Evolutionary conservation across 108 stramenopile species (phyloP).

Genomic region (Pseudonitzschia pungens): DNA sequence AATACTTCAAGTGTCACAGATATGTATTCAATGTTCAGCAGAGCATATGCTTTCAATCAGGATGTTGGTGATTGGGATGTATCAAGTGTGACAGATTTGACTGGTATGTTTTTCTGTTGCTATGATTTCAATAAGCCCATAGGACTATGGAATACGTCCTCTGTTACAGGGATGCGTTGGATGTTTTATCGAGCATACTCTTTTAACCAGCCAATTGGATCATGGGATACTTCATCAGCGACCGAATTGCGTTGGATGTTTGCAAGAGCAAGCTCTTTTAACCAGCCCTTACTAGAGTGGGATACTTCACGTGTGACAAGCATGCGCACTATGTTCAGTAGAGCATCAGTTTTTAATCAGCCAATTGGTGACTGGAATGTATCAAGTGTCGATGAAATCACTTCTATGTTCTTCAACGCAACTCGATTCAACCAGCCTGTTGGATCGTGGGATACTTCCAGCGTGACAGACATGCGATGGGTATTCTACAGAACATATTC

Average conservation of each 20-base stretch:
- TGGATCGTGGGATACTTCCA: constrained; percentile 17
- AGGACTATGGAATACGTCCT: constrained; percentile 27
- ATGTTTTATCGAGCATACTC: constrained; percentile 34
- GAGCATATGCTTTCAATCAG: constrained; percentile 25
- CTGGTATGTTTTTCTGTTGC: constrained; percentile 33
- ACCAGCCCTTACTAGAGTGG: constrained; percentile 30
- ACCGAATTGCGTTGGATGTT: constrained; percentile 38
- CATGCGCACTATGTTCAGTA: constrained; percentile 22
- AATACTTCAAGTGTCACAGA: constrained; percentile 2
- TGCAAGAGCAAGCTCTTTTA: constrained; percentile 25
- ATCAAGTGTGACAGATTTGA: constrained; percentile 26
- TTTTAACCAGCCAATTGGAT: constrained; percentile 38
- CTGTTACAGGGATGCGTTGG: constrained; percentile 23
- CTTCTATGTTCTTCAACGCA: constrained; percentile 27
- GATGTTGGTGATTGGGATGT: constrained; percentile 27
- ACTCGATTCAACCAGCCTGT: constrained; percentile 29
- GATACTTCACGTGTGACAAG: constrained; percentile 15
- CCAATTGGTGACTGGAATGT: constrained; percentile 40
- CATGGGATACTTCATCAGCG: constrained; percentile 16
- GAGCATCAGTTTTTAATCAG: constrained; percentile 29
- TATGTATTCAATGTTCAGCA: constrained; percentile 36
- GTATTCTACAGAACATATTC: constrained; percentile 30
- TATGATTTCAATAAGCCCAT: constrained; percentile 17
- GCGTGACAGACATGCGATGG: constrained; percentile 27
- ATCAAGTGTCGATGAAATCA: constrained; percentile 8